A percentile compares a stretch with the other conserved stretches of the same genome.
Conservation (phyloP, 805 yeast genomes). For the Wickerhamomyces hampshirensis region DNA sequence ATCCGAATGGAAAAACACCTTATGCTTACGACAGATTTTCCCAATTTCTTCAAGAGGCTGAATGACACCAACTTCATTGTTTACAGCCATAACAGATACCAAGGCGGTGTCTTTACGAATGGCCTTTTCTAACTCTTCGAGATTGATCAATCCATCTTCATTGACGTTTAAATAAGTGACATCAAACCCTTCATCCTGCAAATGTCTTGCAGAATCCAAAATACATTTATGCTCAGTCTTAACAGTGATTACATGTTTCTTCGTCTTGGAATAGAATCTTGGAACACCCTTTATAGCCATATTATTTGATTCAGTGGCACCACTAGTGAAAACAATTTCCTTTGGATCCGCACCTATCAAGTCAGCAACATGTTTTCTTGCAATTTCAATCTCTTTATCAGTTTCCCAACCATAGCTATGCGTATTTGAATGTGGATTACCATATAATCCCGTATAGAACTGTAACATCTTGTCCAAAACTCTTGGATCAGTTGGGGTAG, state of each 20-base stretch:
- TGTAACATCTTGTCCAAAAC: conserved; percentile 85
- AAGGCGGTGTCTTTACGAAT: conserved; percentile 88
- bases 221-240: conserved; percentile 99
- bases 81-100: conserved; percentile 94
- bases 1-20: conserved; percentile 95
- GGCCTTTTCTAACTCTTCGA: conserved; percentile 73
- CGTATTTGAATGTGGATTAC: conserved; percentile 96
- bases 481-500: conserved; percentile 97
- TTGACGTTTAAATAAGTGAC: conserved; percentile 88
- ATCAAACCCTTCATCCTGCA: conserved; percentile 96
- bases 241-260: conserved; percentile 90
- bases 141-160: conserved; percentile 70
- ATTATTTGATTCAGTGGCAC: conserved; percentile 97
- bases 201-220: conserved; percentile 89
- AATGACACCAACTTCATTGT: conserved; percentile 96
- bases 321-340: conserved; percentile 94
- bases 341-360: conserved; percentile 92
- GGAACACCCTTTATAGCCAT: conserved; percentile 96
- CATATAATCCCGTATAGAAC: conserved; percentile 88
- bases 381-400: conserved; percentile 82
- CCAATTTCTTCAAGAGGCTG: conserved; percentile 97
- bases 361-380: conserved; percentile 77
- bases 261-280: conserved; percentile 82
- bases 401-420: conserved; percentile 99
- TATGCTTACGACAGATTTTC: conserved; percentile 72